Base-by-base conservation (phyloP, 2,329 filamentous ascomycete species). In the Ceratocystis diversiconidia region DNA sequence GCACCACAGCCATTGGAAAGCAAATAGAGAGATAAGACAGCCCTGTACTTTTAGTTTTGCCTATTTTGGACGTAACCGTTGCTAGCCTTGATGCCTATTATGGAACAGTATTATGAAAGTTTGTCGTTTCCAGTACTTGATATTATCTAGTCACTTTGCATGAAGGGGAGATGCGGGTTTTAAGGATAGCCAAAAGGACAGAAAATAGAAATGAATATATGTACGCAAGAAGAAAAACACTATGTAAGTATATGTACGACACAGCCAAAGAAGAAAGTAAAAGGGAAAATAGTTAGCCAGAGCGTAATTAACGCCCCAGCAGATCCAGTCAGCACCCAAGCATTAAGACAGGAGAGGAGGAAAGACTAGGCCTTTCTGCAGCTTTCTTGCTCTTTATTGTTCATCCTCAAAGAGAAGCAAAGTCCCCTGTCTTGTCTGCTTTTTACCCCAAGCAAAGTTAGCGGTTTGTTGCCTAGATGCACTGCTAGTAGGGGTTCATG, bases 21-120 rank as follows among this genome's bases (percentile, higher is more conserved):
- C 19, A 52, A 19, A 48, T 7, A 17, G 19, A 22, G 25, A 55
- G 50, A 55, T 2, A 30, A 19, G 30, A n/a, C 15, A 59, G 30
- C 55, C 55, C 8, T 59, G 55, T 59, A 59, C 55, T 59, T 59
- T 59, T 59, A 59, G 28, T 19, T 59, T 59, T 36, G 5, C 28
- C 28, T 28, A 28, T n/a, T 59, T n/a, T 59, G 15, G 30, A 30
- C 55, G 15, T 3, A 36, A 30, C 48, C 19, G 55, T 30, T 28
- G 19, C 32, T 6, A 25, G 12, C 30, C 55, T 59, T 59, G 55
- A n/a, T 59, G 17, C 19, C n/a, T 36, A 8, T 59, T 36, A 32
- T 63, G 44, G 12, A 52, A 48, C n/a, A 30, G 30, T 6, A 19
- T 25, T 12, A 52, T 52, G 22, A 28, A 41, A 15, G 10, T 15